A percentile compares a stretch with the other conserved stretches of the same genome.
Conservation (phyloP, 345 rosid species). For the Sisymbrium altissimum region DNA sequence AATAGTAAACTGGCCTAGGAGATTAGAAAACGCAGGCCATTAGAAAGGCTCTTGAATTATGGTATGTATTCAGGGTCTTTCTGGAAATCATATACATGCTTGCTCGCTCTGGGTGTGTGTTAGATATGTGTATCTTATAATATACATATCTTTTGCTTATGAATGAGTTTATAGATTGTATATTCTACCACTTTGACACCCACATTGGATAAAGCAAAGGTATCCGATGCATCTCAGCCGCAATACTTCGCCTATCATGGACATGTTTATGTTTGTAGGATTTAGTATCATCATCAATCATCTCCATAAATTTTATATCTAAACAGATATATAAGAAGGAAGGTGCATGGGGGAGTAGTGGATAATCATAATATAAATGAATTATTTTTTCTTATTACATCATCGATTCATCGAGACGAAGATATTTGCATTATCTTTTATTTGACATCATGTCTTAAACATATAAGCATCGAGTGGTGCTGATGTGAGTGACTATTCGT, state of each 20-base stretch:
- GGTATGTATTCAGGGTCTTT: not conserved
- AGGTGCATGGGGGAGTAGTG: constrained; percentile 12
- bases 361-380: constrained; percentile 1
- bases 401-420: constrained; percentile 9
- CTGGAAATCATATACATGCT: not conserved
- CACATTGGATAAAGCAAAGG: constrained; percentile 6
- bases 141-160: not conserved
- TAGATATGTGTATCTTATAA: not conserved
- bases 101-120: not conserved
- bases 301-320: not conserved
- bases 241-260: constrained; percentile 17
- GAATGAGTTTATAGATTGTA: constrained; percentile 3
- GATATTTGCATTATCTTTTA: constrained; percentile 1
- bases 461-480: not conserved
- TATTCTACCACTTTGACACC: constrained; percentile 2
- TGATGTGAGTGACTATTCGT: constrained; percentile 10
- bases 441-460: not conserved
- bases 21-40: not conserved
- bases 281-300: constrained; percentile 2
- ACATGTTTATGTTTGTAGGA: not conserved
- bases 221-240: constrained; percentile 28
- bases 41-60: not conserved
- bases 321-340: not conserved
- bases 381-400: constrained; percentile 8
- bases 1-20: not conserved